These are phyloP conservation scores for Nigrospora osmanthi DNA, from an alignment of 2,329 filamentous ascomycete genomes.

Conservation along the genomic window DNA sequence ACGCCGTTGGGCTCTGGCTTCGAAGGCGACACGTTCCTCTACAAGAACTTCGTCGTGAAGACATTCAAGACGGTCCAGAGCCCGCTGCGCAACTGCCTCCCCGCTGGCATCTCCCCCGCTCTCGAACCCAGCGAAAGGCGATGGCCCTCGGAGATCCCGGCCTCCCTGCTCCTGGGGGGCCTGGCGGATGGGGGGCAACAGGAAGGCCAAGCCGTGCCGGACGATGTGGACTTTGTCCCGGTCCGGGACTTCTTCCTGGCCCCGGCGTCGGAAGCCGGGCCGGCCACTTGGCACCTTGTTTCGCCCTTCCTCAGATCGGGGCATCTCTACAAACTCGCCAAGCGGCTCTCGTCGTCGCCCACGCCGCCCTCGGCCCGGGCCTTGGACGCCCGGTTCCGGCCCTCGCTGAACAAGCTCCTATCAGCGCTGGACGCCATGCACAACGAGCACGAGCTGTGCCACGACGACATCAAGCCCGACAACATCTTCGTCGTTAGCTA, in stretches of 20 bases:
- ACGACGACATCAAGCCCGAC: conserved; percentile 24
- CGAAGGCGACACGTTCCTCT: conserved; percentile 21
- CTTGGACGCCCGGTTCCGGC: conserved; percentile 18
- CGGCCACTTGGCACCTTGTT: conserved; percentile 19
- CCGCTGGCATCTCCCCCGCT: neutral
- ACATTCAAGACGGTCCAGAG: conserved; percentile 15
- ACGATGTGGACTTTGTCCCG: conserved; percentile 15
- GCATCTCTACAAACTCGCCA: conserved; percentile 15
- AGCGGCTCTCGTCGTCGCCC: conserved; percentile 9
- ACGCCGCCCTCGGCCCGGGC: no score
- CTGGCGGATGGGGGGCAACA: neutral
- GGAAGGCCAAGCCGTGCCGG: neutral
- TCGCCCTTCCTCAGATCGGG: conserved; percentile 18
- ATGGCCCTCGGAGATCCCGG: conserved; percentile 24
- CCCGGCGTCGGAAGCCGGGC: conserved; percentile 4
- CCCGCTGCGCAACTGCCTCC: conserved; percentile 24
- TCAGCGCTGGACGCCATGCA: conserved; percentile 17
- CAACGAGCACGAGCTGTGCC: conserved; percentile 14
- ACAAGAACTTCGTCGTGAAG: conserved; percentile 20
- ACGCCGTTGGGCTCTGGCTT: conserved; percentile 17
- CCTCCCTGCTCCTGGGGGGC: conserved; percentile 19
- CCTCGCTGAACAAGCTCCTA: conserved; percentile 19
- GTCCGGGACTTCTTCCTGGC: conserved; percentile 22
- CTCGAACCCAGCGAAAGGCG: neutral
- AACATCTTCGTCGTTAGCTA: conserved; percentile 19